phyloP scores from a whole-genome alignment of 306 rosid genomes.

The Biancaea sappan region DNA sequence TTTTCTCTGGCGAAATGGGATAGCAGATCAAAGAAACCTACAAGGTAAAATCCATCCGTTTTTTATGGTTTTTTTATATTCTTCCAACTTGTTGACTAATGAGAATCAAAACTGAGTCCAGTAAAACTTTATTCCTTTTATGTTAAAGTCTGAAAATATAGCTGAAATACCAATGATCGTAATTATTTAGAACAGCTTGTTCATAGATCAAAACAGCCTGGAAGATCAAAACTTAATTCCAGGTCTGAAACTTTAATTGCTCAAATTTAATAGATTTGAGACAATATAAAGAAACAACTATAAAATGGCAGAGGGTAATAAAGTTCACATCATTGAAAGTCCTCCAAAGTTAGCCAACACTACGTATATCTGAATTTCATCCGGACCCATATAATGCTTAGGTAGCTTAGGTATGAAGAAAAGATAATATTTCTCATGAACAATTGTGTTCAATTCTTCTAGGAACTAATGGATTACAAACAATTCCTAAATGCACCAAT shows the following conservation, averaged over 20 bases:
- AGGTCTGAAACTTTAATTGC: not conserved
- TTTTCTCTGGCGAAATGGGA: no score
- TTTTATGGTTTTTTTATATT: not conserved
- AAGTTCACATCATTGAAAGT: not conserved
- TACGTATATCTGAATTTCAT: not conserved
- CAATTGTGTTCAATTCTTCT: not conserved
- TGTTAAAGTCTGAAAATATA: not conserved
- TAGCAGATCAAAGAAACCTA: not conserved
- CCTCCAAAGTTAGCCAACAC: not conserved
- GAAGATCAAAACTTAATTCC: slow-evolving; percentile 2
- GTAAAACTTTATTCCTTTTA: not conserved
- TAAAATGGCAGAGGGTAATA: not conserved
- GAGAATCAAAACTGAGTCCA: not conserved
- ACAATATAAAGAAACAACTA: not conserved
- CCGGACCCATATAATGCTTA: not conserved
- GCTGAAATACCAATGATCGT: not conserved
- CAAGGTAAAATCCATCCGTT: not conserved
- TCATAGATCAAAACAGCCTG: not conserved
- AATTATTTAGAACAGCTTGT: not conserved
- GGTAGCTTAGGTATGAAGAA: not conserved
- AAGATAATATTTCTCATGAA: not conserved
- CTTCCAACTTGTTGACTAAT: not conserved
- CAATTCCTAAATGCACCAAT: not conserved
- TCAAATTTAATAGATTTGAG: not conserved
- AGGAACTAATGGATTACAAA: no score